Evolutionary conservation across 148 eudicot species (phyloP).

Genomic region (Camellia japonica): DNA sequence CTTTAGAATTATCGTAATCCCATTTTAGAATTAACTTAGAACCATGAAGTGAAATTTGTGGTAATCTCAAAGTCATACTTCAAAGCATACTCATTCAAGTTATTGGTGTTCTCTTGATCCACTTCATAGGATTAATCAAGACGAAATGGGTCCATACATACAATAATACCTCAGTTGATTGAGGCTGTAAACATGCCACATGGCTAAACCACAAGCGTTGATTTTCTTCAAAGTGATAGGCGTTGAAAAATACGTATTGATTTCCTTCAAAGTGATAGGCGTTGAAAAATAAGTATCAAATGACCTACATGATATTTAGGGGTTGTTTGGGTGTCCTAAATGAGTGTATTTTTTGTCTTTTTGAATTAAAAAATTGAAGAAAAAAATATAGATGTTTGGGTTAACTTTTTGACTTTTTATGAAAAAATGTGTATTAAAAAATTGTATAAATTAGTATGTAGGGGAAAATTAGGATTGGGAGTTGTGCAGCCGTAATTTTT

Average conservation of each 20-base stretch:
- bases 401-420: too few relatives aligned
- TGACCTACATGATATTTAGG: constrained; percentile 2
- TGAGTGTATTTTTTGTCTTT: too few relatives aligned
- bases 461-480: too few relatives aligned
- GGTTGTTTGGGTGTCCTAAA: too few relatives aligned
- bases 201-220: constrained; percentile 1
- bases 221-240: neutral
- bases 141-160: neutral
- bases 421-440: too few relatives aligned
- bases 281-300: neutral
- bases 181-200: constrained; percentile 7
- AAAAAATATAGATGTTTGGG: too few relatives aligned
- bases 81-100: constrained; percentile 1
- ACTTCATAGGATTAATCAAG: neutral
- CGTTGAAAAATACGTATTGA: neutral
- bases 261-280: neutral
- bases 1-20: neutral
- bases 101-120: neutral
- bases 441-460: too few relatives aligned
- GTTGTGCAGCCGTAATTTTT: too few relatives aligned
- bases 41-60: neutral
- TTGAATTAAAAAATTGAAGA: too few relatives aligned
- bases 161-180: neutral
- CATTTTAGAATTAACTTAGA: neutral
- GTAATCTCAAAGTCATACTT: neutral